Evolutionary conservation across 2,329 filamentous ascomycete genomes (phyloP).

Genomic region (Beauveria brongniartii): DNA sequence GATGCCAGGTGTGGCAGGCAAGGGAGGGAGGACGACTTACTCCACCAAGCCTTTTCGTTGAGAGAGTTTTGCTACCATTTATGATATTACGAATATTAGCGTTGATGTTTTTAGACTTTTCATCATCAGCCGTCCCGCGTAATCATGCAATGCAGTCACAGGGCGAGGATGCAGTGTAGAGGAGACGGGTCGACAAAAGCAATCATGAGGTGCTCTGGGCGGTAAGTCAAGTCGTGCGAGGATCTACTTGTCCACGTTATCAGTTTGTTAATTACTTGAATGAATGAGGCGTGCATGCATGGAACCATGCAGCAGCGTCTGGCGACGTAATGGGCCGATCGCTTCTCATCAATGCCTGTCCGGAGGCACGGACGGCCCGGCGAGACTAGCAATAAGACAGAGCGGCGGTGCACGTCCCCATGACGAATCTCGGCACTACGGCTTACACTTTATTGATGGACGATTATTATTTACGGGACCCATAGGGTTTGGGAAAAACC

Average conservation of each 20-base stretch:
- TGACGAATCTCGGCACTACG: conserved; percentile 9
- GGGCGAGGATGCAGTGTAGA: neutral
- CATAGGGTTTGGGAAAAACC: neutral
- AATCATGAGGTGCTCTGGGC: neutral
- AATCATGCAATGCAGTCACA: neutral
- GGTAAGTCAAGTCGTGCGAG: neutral
- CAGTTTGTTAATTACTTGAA: neutral
- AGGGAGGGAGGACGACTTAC: neutral
- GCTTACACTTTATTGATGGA: neutral
- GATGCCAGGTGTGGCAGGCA: neutral
- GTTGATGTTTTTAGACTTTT: neutral
- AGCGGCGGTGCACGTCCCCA: conserved; percentile 4
- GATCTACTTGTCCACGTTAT: conserved; percentile 3
- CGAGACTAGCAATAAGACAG: neutral
- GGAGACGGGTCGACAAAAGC: neutral
- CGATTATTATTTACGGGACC: too few species aligned
- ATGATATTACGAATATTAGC: too few species aligned
- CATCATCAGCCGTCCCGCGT: neutral
- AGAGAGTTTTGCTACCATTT: neutral
- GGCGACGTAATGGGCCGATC: neutral
- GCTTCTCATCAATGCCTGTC: neutral
- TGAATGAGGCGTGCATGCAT: neutral
- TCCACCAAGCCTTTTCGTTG: neutral
- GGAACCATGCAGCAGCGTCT: neutral
- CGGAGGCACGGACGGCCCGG: conserved; percentile 3